phyloP scores from a whole-genome alignment of 768 basidiomycete genomes.

The Phylloporus sp. region DNA sequence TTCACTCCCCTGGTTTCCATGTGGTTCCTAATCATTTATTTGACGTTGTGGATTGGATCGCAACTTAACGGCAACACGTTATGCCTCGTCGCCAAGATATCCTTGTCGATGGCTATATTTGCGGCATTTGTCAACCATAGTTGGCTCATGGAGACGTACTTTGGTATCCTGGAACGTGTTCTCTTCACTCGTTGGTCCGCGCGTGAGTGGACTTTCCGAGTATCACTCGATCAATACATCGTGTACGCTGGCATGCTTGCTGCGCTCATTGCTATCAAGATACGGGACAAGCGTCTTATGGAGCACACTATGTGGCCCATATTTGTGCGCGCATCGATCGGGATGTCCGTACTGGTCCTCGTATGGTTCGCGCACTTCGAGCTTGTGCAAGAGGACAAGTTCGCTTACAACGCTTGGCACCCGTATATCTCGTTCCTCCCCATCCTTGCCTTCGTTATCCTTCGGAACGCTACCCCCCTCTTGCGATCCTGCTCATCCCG shows the following conservation, averaged over 20 bases:
- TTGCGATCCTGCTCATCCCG: constrained; percentile 68
- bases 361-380: constrained; percentile 85
- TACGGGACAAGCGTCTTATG: constrained; percentile 65
- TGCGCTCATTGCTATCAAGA: constrained; percentile 69
- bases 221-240: constrained; percentile 85
- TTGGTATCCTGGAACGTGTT: constrained; percentile 56
- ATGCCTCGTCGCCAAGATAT: constrained; percentile 70
- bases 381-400: constrained; percentile 71
- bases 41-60: constrained; percentile 68
- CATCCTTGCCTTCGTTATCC: constrained; percentile 65
- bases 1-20: constrained; percentile 86
- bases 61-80: constrained; percentile 65
- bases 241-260: constrained; percentile 84
- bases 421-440: constrained; percentile 80
- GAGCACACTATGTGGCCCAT: constrained; percentile 67
- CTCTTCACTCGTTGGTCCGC: constrained; percentile 83
- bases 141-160: constrained; percentile 62
- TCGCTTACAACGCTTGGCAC: constrained; percentile 83
- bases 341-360: constrained; percentile 49
- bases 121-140: constrained; percentile 62
- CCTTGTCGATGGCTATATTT: constrained; percentile 57
- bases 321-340: constrained; percentile 45
- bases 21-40: constrained; percentile 87
- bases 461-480: constrained; percentile 72
- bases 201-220: constrained; percentile 84